phyloP scores from a whole-genome alignment of 805 yeast genomes.

The Zygoascus bituminiphila region DNA sequence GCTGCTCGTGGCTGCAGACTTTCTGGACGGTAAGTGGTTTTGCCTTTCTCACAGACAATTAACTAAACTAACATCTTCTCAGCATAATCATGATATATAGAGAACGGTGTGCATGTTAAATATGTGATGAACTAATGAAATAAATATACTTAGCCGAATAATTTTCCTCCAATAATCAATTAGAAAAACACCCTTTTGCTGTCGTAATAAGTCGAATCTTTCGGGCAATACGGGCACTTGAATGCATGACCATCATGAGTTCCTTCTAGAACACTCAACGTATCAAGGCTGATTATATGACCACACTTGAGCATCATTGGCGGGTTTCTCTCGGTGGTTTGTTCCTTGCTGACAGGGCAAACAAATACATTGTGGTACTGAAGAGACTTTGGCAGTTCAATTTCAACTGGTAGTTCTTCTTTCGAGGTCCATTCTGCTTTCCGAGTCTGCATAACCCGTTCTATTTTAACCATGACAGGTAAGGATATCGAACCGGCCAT shows the following conservation, averaged over 20 bases:
- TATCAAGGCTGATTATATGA: constrained; percentile 52
- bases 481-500: constrained; percentile 47
- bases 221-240: constrained; percentile 70
- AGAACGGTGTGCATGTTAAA: background rate
- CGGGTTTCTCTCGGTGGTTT: constrained; percentile 51
- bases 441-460: constrained; percentile 32
- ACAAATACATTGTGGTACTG: constrained; percentile 60
- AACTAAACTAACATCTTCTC: background rate
- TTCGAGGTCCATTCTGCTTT: constrained; percentile 47
- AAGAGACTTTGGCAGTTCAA: constrained; percentile 43
- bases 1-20: constrained; percentile 87
- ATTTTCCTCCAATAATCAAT: background rate
- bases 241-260: constrained; percentile 38
- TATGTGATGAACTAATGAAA: background rate
- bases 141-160: background rate
- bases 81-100: background rate
- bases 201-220: constrained; percentile 34
- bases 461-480: constrained; percentile 45
- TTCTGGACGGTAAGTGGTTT: constrained; percentile 39
- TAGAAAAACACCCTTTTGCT: constrained; percentile 40
- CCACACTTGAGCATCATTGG: constrained; percentile 56
- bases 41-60: background rate
- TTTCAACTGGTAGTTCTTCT: constrained; percentile 56
- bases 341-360: constrained; percentile 64
- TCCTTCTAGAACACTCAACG: constrained; percentile 40